These are phyloP conservation scores for Polytrichum commune DNA, from an alignment of 225 moss, liverwort and hornwort species.

Conservation along the genomic window DNA sequence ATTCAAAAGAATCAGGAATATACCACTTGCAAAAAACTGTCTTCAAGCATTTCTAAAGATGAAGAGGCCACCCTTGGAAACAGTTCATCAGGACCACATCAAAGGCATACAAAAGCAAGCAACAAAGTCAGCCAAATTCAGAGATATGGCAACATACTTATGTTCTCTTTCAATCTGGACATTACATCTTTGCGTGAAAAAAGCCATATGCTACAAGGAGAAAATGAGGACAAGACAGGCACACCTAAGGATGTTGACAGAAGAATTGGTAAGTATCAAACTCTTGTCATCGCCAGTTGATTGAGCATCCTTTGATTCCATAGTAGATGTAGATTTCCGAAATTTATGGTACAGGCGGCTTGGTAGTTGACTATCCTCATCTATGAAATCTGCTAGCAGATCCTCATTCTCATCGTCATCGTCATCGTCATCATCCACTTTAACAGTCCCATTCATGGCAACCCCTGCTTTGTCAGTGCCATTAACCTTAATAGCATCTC, in stretches of 20 bases:
- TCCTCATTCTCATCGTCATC: slow-evolving; percentile 88
- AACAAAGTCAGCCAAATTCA: too few relatives aligned
- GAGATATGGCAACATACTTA: too few relatives aligned
- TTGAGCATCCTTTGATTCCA: slow-evolving; percentile 43
- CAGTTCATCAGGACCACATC: too few relatives aligned
- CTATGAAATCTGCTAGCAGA: slow-evolving; percentile 96
- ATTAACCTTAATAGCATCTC: slow-evolving; percentile 34
- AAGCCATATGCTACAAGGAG: too few relatives aligned
- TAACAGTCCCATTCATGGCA: slow-evolving; percentile 41
- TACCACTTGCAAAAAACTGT: too few relatives aligned
- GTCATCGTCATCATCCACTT: slow-evolving; percentile 53
- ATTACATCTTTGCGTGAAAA: too few relatives aligned
- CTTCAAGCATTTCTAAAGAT: too few relatives aligned
- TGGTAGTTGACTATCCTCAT: slow-evolving; percentile 98
- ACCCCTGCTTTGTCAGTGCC: slow-evolving; percentile 40
- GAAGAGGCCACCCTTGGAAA: too few relatives aligned
- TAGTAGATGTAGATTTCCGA: slow-evolving; percentile 32
- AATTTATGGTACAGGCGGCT: slow-evolving; percentile 70
- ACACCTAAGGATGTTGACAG: slow-evolving; percentile 91
- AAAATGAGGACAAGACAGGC: background rate
- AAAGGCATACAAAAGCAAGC: too few relatives aligned
- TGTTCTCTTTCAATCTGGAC: too few relatives aligned
- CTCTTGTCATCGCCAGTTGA: slow-evolving; percentile 43
- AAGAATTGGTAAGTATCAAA: slow-evolving; percentile 85
- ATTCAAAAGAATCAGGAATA: background rate